Base-by-base conservation (phyloP, 768 basidiomycete species). In the Boletus pseudo-olivaceus region DNA sequence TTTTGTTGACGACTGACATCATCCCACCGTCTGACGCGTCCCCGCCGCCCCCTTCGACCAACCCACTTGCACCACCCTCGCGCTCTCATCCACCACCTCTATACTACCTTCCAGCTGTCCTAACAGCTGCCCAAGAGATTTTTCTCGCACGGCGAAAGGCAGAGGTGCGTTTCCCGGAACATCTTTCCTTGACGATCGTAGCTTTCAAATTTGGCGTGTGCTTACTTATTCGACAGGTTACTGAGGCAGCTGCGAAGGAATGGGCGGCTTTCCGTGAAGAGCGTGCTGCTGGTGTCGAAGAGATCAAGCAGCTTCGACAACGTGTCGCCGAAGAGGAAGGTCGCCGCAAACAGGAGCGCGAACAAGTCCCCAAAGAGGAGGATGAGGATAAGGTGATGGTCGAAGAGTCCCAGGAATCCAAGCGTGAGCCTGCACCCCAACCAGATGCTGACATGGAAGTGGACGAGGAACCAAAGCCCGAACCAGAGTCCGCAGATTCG, bases 1-100 rank as follows among this genome's bases (percentile, higher is more conserved):
- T 87, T 75, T 72, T 93, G 55, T 72, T 81, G 58, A 91, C 90
- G 32, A 85, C 86, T 59, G 90, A 92, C 69, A 70, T 71, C 51
- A 81, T 90, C 53, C 78, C 80, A 32, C 46, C 67, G 11, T 65
- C 72, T 46, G 70, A 73, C 27, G 62, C 73, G 20, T 55, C 69
- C 38, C 57, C 69, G 3, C 59, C 64, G 19, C 63, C 69, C 15
- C 49, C 66, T 30, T 60, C 67, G 6, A 51, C 66, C 23, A 69
- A 73, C 44, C 72, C 67, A 14, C 75, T 85, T 41, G 72, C 76
- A 7, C 75, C 76, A 10, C 77, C 79, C 1, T 78, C 80, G 29
- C 78, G 87, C 50, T 75, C 84, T 35, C 87, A 90, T 55, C 89
- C 87, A 8, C 85, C 89, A 20, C 87, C 89, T 4, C 62, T 92